A percentile compares a stretch with the other conserved stretches of the same genome.
Conservation (phyloP, 371 early-diverging fungal genomes). For the Rhizomucor pusillus region DNA sequence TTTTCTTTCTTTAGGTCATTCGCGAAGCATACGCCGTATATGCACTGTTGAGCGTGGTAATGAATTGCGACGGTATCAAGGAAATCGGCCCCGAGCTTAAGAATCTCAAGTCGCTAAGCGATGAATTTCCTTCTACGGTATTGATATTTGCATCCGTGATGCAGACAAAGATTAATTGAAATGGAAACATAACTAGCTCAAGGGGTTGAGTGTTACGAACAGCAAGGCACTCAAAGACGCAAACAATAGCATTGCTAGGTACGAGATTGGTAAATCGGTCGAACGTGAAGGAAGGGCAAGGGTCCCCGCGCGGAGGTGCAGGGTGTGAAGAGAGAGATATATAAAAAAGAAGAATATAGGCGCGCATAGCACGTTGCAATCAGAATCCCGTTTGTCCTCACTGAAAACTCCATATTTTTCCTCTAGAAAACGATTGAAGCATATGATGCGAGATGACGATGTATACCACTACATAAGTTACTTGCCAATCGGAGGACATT, state of each 20-base stretch:
- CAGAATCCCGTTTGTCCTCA: conserved; percentile 20
- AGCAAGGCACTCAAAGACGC: neutral
- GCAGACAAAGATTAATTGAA: neutral
- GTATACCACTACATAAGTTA: conserved; percentile 43
- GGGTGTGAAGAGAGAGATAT: too few relatives aligned
- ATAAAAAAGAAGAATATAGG: neutral
- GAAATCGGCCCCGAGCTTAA: conserved; percentile 26
- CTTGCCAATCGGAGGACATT: conserved; percentile 34
- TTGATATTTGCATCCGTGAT: conserved; percentile 8
- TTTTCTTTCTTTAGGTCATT: conserved; percentile 16
- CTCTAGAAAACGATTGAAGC: conserved; percentile 27
- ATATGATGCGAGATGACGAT: conserved; percentile 36
- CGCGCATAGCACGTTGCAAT: conserved; percentile 3
- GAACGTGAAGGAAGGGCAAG: neutral
- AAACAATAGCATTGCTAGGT: conserved; percentile 1
- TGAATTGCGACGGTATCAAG: conserved; percentile 22
- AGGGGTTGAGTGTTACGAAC: conserved; percentile 1
- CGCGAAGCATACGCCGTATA: conserved; percentile 39
- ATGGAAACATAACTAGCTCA: conserved; percentile 1
- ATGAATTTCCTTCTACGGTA: conserved; percentile 30
- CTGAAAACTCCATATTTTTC: conserved; percentile 18
- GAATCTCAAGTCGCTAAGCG: conserved; percentile 28
- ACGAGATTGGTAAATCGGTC: neutral
- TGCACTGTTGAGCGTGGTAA: conserved; percentile 26
- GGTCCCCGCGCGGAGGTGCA: neutral